phyloP scores from a whole-genome alignment of 208 protist species.

The Angomonas deanei region DNA sequence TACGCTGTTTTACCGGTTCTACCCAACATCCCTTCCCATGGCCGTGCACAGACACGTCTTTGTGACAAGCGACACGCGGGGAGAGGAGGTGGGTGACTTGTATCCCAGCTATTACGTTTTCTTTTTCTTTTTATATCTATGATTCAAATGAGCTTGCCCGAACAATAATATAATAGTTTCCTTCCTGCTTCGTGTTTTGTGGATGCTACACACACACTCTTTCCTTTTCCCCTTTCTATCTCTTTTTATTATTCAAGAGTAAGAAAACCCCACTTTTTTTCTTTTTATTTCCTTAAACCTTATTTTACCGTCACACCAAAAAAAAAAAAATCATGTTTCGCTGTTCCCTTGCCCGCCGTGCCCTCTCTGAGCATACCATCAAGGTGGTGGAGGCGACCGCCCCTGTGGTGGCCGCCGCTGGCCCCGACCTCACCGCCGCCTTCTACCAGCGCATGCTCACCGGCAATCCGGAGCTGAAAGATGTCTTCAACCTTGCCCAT shows the following conservation, averaged over 20 bases:
- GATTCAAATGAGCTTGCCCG: too few relatives aligned
- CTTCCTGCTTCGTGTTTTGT: neutral
- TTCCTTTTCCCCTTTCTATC: slow-evolving; percentile 6
- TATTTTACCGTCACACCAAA: slow-evolving; percentile 3
- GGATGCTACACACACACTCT: neutral
- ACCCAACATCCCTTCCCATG: too few relatives aligned
- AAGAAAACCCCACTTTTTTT: neutral
- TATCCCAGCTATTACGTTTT: too few relatives aligned
- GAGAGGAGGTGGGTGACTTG: too few relatives aligned
- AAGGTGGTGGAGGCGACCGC: slow-evolving; percentile 32
- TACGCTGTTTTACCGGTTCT: neutral
- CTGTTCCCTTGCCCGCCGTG: neutral
- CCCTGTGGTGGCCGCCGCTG: slow-evolving; percentile 22
- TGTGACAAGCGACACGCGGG: too few relatives aligned
- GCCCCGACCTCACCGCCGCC: slow-evolving; percentile 17
- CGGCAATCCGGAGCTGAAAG: slow-evolving; percentile 36
- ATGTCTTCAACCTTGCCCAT: slow-evolving; percentile 40
- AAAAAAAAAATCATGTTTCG: slow-evolving; percentile 9
- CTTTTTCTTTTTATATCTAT: too few relatives aligned
- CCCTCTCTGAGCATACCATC: slow-evolving; percentile 34
- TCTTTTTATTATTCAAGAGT: slow-evolving; percentile 12
- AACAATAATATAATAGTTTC: too few relatives aligned
- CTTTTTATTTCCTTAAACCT: neutral
- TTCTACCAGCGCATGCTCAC: slow-evolving; percentile 42
- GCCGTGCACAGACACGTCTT: too few relatives aligned